phyloP scores from a whole-genome alignment of 164 flowering plant species.

The Annona cherimola region DNA sequence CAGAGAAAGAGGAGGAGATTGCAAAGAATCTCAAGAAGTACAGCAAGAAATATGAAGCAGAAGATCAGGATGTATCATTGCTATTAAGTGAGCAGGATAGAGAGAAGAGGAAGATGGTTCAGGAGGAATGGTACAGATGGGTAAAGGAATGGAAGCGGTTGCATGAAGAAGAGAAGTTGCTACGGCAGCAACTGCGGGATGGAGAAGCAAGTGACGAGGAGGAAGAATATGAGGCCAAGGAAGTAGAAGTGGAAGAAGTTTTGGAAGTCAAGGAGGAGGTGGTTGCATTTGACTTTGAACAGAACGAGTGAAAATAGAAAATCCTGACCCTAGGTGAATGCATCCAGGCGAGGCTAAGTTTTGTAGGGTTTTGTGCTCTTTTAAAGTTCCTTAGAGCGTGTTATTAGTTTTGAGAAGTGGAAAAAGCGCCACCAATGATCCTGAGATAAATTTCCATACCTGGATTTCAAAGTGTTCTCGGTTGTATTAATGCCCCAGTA shows the following conservation, averaged over 20 bases:
- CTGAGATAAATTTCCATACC: too few relatives aligned
- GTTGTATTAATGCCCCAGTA: too few relatives aligned
- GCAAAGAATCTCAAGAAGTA: conserved; percentile 89
- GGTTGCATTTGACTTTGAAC: conserved; percentile 20
- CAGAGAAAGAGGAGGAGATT: conserved; percentile 93
- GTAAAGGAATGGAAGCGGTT: conserved; percentile 56
- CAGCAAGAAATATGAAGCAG: conserved; percentile 91
- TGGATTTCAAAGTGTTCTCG: too few relatives aligned
- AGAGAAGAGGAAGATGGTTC: conserved; percentile 71
- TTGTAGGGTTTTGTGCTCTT: too few relatives aligned
- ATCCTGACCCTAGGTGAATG: background rate
- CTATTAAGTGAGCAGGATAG: conserved; percentile 86
- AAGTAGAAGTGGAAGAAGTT: conserved; percentile 82
- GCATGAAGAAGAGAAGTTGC: conserved; percentile 65
- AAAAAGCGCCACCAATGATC: too few relatives aligned
- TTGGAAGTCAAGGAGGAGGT: conserved; percentile 67
- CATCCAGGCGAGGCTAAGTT: background rate
- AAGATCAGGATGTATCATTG: conserved; percentile 87
- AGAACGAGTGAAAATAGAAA: background rate
- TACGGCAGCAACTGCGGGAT: conserved; percentile 64
- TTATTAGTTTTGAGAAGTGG: too few relatives aligned
- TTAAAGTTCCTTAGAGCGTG: too few relatives aligned
- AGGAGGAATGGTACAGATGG: conserved; percentile 92
- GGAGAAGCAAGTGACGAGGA: conserved; percentile 95
- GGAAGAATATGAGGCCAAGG: conserved; percentile 93